phyloP scores from a whole-genome alignment of 495 filamentous ascomycete species.

The Xylona heveae region DNA sequence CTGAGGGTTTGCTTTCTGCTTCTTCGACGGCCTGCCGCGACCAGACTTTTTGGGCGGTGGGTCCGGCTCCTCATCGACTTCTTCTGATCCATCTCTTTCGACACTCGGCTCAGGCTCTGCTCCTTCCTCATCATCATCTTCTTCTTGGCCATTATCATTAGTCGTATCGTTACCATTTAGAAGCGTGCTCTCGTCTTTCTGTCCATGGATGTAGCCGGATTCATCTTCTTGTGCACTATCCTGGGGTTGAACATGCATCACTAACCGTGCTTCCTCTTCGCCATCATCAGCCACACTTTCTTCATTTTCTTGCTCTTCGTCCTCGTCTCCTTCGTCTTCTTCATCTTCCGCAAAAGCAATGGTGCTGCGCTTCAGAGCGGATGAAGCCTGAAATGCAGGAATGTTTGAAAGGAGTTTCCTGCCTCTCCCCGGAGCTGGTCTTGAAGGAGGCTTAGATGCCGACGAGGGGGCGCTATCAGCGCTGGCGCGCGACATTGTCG shows the following conservation, averaged over 20 bases:
- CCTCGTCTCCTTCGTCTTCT: conserved; percentile 6
- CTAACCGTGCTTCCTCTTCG: too few species aligned
- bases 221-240: neutral
- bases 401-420: neutral
- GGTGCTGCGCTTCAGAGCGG: neutral
- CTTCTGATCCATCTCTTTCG: too few species aligned
- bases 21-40: too few species aligned
- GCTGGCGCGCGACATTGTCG: too few species aligned
- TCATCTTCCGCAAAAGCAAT: conserved; percentile 4
- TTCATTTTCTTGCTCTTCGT: conserved; percentile 19
- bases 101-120: conserved; percentile 8
- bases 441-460: neutral
- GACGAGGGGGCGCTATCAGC: too few species aligned
- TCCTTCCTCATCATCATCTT: conserved; percentile 10
- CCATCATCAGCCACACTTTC: conserved; percentile 22
- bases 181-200: too few species aligned
- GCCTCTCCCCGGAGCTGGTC: neutral
- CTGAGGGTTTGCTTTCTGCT: too few species aligned
- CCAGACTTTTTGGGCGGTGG: too few species aligned
- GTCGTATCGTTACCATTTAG: conserved; percentile 4
- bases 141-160: conserved; percentile 10
- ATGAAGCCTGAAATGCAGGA: too few species aligned
- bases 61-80: too few species aligned
- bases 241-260: neutral
- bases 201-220: too few species aligned